These are phyloP conservation scores for Spathaspora arborariae DNA, from an alignment of 805 yeast genomes.

Conservation along the genomic window DNA sequence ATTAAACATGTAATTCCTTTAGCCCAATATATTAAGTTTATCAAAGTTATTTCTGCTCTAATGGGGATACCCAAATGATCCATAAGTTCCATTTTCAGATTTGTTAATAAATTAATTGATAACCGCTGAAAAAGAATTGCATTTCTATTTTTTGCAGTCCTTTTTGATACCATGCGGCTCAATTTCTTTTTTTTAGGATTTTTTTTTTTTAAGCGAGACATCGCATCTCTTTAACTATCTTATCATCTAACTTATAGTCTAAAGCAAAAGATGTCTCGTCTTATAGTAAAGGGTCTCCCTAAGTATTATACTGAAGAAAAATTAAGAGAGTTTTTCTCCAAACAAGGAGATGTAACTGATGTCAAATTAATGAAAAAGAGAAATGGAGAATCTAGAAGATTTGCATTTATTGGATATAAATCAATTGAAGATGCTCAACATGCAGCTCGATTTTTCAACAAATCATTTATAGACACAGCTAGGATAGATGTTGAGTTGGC, in stretches of 20 bases:
- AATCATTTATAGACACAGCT: constrained; percentile 79
- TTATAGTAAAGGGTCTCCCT: constrained; percentile 90
- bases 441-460: constrained; percentile 74
- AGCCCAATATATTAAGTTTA: constrained; percentile 1
- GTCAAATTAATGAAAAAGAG: constrained; percentile 77
- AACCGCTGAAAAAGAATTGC: neutral
- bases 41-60: neutral
- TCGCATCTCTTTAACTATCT: constrained; percentile 1
- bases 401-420: constrained; percentile 89
- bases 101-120: neutral
- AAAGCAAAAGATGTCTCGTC: constrained; percentile 60
- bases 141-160: neutral
- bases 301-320: constrained; percentile 70
- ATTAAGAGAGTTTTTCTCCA: constrained; percentile 59
- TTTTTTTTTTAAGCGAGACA: neutral
- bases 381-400: constrained; percentile 84
- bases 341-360: constrained; percentile 74
- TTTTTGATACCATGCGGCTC: neutral
- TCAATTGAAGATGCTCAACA: constrained; percentile 68
- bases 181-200: neutral
- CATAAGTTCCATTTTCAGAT: constrained; percentile 6
- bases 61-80: constrained; percentile 8
- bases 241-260: neutral
- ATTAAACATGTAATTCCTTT: constrained; percentile 7
- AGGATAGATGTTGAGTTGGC: constrained; percentile 78